Evolutionary conservation across 1,284 basidiomycete species (phyloP).

Genomic region (Naganishia sp.): DNA sequence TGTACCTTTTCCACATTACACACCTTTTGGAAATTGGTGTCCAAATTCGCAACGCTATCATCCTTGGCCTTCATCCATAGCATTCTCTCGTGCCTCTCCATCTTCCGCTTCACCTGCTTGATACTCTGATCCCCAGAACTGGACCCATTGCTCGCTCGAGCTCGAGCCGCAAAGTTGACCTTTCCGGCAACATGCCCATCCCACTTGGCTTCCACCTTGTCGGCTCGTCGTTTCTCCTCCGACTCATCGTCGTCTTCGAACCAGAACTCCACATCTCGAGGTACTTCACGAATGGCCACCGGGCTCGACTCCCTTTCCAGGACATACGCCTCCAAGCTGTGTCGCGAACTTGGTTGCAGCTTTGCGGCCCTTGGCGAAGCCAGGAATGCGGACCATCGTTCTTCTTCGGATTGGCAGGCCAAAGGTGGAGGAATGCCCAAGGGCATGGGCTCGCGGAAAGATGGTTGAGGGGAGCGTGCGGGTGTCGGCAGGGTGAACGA

Average conservation of each 20-base stretch:
- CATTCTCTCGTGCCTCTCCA: conserved; percentile 58
- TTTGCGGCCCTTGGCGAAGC: conserved; percentile 31
- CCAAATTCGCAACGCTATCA: conserved; percentile 61
- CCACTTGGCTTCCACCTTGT: conserved; percentile 45
- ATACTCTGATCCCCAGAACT: conserved; percentile 6
- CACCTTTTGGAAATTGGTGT: conserved; percentile 76
- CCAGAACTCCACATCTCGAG: conserved; percentile 4
- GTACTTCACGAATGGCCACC: conserved; percentile 32
- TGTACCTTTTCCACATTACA: conserved; percentile 28
- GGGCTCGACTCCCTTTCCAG: conserved; percentile 25
- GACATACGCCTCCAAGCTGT: conserved; percentile 40
- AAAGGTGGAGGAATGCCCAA: conserved; percentile 48
- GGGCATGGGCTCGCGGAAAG: conserved; percentile 29
- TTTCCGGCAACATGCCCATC: conserved; percentile 17
- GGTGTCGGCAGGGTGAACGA: conserved; percentile 82
- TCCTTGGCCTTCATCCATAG: conserved; percentile 74
- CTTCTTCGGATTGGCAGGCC: conserved; percentile 64
- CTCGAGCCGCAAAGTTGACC: conserved; percentile 20
- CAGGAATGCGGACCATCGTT: conserved; percentile 54
- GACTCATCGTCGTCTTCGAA: conserved; percentile 23
- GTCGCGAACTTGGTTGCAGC: conserved; percentile 35
- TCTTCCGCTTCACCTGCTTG: conserved; percentile 33
- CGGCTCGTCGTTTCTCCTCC: conserved; percentile 42
- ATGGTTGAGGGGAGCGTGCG: conserved; percentile 24
- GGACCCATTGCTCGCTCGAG: background rate